Evolutionary conservation across 2,329 filamentous ascomycete species (phyloP).

Genomic region (Colletotrichum sidae): DNA sequence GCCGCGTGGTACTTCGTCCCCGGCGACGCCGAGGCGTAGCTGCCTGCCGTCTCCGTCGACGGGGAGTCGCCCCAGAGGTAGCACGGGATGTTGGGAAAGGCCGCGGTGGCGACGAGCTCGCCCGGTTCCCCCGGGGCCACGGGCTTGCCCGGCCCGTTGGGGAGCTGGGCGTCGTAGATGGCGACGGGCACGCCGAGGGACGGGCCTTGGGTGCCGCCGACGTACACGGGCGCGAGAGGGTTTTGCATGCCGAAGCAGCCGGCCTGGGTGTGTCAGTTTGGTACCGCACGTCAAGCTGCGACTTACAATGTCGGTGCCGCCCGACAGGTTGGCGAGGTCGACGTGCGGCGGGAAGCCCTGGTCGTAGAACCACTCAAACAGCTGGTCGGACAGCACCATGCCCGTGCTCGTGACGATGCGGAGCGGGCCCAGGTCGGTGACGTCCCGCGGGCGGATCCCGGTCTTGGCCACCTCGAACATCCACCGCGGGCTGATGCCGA

Average conservation of each 20-base stretch:
- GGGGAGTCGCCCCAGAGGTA: conserved; percentile 69
- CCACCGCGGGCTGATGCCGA: conserved; percentile 83
- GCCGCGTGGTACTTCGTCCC: conserved; percentile 69
- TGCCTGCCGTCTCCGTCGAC: conserved; percentile 33
- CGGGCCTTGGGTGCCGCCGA: conserved; percentile 64
- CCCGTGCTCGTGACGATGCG: conserved; percentile 77
- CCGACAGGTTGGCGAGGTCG: conserved; percentile 80
- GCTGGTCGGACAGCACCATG: conserved; percentile 81
- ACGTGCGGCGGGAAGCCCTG: conserved; percentile 74
- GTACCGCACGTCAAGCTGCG: neutral
- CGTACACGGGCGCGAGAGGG: conserved; percentile 74
- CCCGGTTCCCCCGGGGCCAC: conserved; percentile 73
- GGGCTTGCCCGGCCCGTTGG: conserved; percentile 55
- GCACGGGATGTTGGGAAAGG: conserved; percentile 82
- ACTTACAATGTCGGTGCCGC: conserved; percentile 80
- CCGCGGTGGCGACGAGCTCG: conserved; percentile 76
- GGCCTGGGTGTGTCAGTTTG: conserved; percentile 50
- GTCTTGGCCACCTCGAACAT: conserved; percentile 78
- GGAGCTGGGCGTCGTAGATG: conserved; percentile 73
- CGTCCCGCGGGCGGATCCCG: conserved; percentile 69
- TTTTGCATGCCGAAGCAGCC: conserved; percentile 74
- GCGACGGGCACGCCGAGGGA: conserved; percentile 62
- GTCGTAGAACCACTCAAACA: conserved; percentile 85
- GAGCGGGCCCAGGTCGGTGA: conserved; percentile 72
- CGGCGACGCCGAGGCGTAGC: conserved; percentile 51